Base-by-base conservation (phyloP, 2,329 filamentous ascomycete species). In the Ophiosphaerella herpotricha region DNA sequence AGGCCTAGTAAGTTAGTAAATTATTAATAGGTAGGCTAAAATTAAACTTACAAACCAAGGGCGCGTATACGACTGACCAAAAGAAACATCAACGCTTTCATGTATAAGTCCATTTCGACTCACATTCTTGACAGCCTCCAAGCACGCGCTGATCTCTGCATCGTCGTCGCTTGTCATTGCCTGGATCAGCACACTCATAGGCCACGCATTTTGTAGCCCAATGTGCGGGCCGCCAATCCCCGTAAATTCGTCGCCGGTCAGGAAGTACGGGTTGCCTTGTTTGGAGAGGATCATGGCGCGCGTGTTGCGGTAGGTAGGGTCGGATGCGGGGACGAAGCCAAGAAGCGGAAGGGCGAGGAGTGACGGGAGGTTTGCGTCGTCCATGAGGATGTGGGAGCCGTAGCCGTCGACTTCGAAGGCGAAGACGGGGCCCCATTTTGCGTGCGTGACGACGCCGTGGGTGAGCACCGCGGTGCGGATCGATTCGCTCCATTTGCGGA, bases 171-270 rank as follows among this genome's bases (percentile, higher is more conserved):
- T 88, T 0, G 94, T 99, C 82, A 94, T 91, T 2, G 90, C 91
- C 74, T 97, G 92, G 16, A 97, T 84, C 7, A 99, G 80, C 55
- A 97, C 77, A 70, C 90, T 94, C 91, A 99, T 97, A 0, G 94
- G 94, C 94, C 94, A 99, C 7, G 93, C 94, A 60, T 96, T 90
- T 63, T 84, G 78, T n/a, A 96, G 77, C 0, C 94, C 94, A 59
- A 97, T 88, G 58, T 87, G 85, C 29, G 85, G 85, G 2, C 91
- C 94, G 62, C 94, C 94, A 61, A 99, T 96, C 6, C 94, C 94
- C 41, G 84, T 82, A 66, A 99, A 96, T 0, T 83, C 85, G 13
- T 75, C 77, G 2, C 94, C 94, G 23, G 80, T 80, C 6, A 99
- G 80, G 69, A 86, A 97, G 71, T 97, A 99, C 0, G 94, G 94